These are phyloP conservation scores for Tylopilus balloui DNA, from an alignment of 768 basidiomycete genomes.

Conservation along the genomic window DNA sequence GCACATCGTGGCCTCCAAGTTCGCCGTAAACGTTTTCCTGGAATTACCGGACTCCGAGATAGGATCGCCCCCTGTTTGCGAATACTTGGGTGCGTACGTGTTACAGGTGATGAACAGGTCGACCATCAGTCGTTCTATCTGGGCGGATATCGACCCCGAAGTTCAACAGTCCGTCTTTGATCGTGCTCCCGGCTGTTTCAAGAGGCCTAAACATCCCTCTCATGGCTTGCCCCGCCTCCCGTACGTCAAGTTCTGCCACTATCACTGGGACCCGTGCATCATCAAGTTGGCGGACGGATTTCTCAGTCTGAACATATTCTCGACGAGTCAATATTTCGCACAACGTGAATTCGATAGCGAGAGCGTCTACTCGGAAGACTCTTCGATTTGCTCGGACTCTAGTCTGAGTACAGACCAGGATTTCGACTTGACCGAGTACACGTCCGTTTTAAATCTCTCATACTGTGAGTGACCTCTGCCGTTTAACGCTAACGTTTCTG, in stretches of 20 bases:
- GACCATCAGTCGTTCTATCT: not conserved
- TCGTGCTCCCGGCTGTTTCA: constrained; percentile 1
- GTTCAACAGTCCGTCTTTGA: constrained; percentile 2
- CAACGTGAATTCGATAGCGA: too few species aligned
- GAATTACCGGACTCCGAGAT: not conserved
- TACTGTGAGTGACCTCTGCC: constrained; percentile 3
- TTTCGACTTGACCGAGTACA: not conserved
- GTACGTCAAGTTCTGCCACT: constrained; percentile 11
- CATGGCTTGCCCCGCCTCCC: constrained; percentile 3
- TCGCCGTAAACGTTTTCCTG: constrained; percentile 27
- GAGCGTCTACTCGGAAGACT: not conserved
- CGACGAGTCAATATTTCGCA: not conserved
- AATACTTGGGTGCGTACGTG: constrained; percentile 28
- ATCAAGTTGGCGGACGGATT: constrained; percentile 11
- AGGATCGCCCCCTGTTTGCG: not conserved
- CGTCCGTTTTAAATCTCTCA: not conserved
- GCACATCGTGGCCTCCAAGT: constrained; percentile 13
- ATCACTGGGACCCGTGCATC: constrained; percentile 20
- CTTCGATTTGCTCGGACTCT: not conserved
- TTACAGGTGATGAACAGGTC: not conserved
- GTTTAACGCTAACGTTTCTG: not conserved
- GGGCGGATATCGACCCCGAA: constrained; percentile 9
- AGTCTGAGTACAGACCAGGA: not conserved
- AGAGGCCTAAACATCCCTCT: not conserved
- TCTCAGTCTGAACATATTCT: not conserved